Conservation (phyloP, 495 filamentous ascomycete species). For the Hyaloscypha finlandica region DNA sequence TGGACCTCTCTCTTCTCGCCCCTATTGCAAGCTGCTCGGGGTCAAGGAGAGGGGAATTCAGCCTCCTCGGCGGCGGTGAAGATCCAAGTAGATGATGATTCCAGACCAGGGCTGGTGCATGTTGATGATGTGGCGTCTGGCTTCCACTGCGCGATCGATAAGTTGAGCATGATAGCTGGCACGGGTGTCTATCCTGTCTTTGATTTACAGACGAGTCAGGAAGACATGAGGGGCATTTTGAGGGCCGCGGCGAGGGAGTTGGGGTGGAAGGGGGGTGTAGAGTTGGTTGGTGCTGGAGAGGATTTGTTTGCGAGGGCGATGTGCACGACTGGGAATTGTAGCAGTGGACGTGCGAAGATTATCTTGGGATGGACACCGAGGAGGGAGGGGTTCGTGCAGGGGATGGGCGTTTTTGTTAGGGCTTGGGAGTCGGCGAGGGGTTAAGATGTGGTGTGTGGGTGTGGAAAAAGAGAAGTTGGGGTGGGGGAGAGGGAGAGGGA, state of each 20-base stretch:
- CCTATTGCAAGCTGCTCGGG: constrained; percentile 32
- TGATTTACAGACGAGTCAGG: constrained; percentile 39
- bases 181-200: constrained; percentile 45
- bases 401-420: constrained; percentile 19
- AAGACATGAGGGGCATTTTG: constrained; percentile 37
- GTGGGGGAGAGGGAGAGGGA: not conserved
- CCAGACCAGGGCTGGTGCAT: constrained; percentile 36
- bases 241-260: constrained; percentile 23
- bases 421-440: constrained; percentile 16
- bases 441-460: not conserved
- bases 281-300: constrained; percentile 31
- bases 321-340: constrained; percentile 30
- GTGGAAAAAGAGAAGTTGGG: not conserved
- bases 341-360: constrained; percentile 37
- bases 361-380: constrained; percentile 44
- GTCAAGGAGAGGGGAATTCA: constrained; percentile 7
- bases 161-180: constrained; percentile 34
- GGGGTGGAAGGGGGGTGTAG: constrained; percentile 35
- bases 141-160: constrained; percentile 40
- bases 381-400: constrained; percentile 29
- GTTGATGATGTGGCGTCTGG: constrained; percentile 44
- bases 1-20: constrained; percentile 31
- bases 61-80: constrained; percentile 3
- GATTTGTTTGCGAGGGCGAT: constrained; percentile 36
- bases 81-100: constrained; percentile 31